Conservation (phyloP, 192 early-diverging fungal species). For the Funneliformis geosporum region DNA sequence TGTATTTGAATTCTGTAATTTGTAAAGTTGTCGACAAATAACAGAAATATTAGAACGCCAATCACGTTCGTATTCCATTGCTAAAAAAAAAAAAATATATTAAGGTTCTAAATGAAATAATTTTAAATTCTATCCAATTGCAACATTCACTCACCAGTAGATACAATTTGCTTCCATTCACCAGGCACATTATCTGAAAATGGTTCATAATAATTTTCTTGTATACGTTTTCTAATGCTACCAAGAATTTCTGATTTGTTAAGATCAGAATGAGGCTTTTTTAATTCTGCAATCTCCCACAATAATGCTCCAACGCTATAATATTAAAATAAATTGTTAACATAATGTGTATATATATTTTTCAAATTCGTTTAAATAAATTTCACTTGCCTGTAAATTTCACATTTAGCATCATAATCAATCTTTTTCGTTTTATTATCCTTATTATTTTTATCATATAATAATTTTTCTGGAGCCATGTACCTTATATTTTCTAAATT, state of each 20-base stretch:
- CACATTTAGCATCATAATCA: background rate
- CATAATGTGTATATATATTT: too few species aligned
- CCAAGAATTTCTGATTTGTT: background rate
- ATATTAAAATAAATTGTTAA: background rate
- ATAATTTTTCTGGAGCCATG: background rate
- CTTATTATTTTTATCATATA: too few species aligned
- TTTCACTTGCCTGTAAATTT: constrained; percentile 18
- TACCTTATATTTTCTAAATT: background rate
- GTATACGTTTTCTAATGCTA: background rate
- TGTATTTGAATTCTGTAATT: too few species aligned
- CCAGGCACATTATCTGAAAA: background rate
- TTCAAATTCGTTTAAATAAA: too few species aligned
- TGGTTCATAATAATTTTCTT: background rate
- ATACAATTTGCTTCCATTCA: too few species aligned
- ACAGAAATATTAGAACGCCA: too few species aligned
- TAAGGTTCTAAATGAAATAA: too few species aligned
- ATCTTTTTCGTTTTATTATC: background rate
- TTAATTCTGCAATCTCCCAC: constrained; percentile 18
- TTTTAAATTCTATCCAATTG: too few species aligned
- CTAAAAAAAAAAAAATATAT: too few species aligned
- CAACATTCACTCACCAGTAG: background rate
- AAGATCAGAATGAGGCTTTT: background rate
- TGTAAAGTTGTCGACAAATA: too few species aligned
- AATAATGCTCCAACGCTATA: constrained; percentile 15
- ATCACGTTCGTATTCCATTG: too few species aligned